phyloP scores from a whole-genome alignment of 2,329 filamentous ascomycete genomes.

The Rachicladosporium sp. region DNA sequence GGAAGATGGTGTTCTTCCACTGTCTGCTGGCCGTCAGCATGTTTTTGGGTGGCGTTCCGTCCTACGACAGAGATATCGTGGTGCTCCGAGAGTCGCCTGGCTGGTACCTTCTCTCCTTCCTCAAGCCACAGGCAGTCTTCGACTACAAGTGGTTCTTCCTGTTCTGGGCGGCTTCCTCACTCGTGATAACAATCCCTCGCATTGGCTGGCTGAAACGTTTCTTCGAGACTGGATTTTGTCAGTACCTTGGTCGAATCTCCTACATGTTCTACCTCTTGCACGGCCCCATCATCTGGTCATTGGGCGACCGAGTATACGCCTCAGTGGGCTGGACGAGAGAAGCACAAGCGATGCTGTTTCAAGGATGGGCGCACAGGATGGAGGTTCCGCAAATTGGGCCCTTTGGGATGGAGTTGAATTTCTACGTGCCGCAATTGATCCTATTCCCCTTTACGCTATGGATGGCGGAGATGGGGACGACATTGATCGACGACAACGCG shows the following conservation, averaged over 20 bases:
- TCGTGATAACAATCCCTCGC: slow-evolving; percentile 44
- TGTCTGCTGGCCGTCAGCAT: slow-evolving; percentile 41
- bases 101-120: slow-evolving; percentile 47
- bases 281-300: slow-evolving; percentile 45
- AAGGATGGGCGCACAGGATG: slow-evolving; percentile 45
- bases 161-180: slow-evolving; percentile 46
- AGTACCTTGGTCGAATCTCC: slow-evolving; percentile 51
- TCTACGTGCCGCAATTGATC: slow-evolving; percentile 47
- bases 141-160: slow-evolving; percentile 42
- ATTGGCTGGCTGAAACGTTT: slow-evolving; percentile 47
- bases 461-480: slow-evolving; percentile 45
- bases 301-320: slow-evolving; percentile 53
- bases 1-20: slow-evolving; percentile 42
- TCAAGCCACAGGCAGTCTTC: slow-evolving; percentile 28
- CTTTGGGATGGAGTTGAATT: slow-evolving; percentile 48
- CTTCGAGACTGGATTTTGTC: slow-evolving; percentile 47
- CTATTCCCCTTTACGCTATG: slow-evolving; percentile 48
- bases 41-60: slow-evolving; percentile 50
- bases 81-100: slow-evolving; percentile 43
- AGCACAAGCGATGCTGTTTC: slow-evolving; percentile 37
- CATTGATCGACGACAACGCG: slow-evolving; percentile 47
- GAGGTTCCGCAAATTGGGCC: slow-evolving; percentile 45
- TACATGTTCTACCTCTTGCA: slow-evolving; percentile 54
- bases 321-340: slow-evolving; percentile 44
- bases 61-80: slow-evolving; percentile 37